Base-by-base conservation (phyloP, 805 yeast genomes). In the Lachancea sp. region DNA sequence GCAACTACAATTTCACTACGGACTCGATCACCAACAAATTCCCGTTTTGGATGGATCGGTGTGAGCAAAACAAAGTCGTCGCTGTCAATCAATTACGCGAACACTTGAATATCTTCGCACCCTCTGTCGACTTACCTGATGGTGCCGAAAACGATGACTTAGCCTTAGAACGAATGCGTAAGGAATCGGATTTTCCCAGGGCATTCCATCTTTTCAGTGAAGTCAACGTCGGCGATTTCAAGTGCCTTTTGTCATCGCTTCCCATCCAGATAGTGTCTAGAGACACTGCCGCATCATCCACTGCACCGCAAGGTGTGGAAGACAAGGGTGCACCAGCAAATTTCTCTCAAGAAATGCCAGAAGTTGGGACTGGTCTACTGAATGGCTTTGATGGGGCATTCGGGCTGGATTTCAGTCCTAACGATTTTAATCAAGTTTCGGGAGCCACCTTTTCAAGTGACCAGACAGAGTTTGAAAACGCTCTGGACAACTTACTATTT, bases 61-160 rank as follows among this genome's bases (percentile, higher is more conserved):
- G 55, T 11, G 49, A 42, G 9, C 36, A 29, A 9, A 41, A 52
- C 17, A 58, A 57, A 42, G 41, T 49, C 19, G 49, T 48, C 10
- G 42, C 58, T 18, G 49, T 55, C 6, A 51, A 53, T 27, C 46
- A 46, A 32, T 34, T 50, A 20, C 36, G 41, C 16, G 31, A 33
- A 35, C 39, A 52, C 31, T 35, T 49, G 38, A 41, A 45, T 12
- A 20, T 38, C 19, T 41, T 38, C 19, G 35, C 45, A 12, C 35
- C 42, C 13, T 19, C 22, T 20, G 29, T n/a, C 12, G 40, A 20
- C 17, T 15, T 22, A n/a, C 20, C 30, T 31, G 43, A 40, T 11
- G 36, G 26, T 2, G 32, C 37, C 13, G 43, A 33, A 15, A 20
- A 32, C 9, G 30, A 17, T 25, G 15, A 7, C 15, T 5, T 15